A percentile compares a stretch with the other conserved stretches of the same genome.
Evolutionary conservation across 2,329 filamentous ascomycete genomes (phyloP).

Genomic region (Pestalotiopsis sp.): DNA sequence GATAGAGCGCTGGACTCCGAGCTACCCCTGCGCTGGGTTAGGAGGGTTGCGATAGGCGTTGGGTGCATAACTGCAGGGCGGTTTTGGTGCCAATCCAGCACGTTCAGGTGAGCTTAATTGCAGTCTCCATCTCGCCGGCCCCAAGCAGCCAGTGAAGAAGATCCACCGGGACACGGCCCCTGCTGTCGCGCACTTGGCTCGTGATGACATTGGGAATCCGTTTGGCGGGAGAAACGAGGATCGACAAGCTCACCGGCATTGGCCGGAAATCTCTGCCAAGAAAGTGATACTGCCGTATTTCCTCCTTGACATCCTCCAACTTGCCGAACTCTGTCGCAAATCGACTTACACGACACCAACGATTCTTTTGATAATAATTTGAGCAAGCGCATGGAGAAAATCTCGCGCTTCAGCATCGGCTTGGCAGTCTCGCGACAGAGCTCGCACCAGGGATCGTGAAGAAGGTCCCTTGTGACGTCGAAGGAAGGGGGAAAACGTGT

Average conservation of each 20-base stretch:
- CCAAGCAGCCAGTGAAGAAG: not conserved
- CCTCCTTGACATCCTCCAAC: not conserved
- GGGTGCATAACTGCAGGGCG: not conserved
- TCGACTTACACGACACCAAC: slow-evolving; percentile 20
- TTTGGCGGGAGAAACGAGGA: not conserved
- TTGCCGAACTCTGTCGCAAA: not conserved
- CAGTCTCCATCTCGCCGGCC: not conserved
- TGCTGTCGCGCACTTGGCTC: not conserved
- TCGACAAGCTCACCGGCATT: not conserved
- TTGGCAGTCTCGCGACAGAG: too few species aligned
- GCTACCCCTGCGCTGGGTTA: not conserved
- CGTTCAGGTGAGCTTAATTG: slow-evolving; percentile 2
- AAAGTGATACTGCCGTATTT: not conserved
- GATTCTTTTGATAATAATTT: slow-evolving; percentile 13
- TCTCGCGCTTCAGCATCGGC: too few species aligned
- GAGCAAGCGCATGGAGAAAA: slow-evolving; percentile 8
- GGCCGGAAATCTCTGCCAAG: slow-evolving; percentile 5
- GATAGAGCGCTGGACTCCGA: slow-evolving; percentile 5
- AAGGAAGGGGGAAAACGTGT: slow-evolving; percentile 3
- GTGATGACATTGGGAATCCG: not conserved
- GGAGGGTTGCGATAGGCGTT: not conserved
- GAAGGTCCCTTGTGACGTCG: slow-evolving; percentile 3
- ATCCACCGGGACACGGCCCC: not conserved
- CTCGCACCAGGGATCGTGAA: not conserved
- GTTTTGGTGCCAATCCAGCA: not conserved